Evolutionary conservation across 208 protist species (phyloP).

Genomic region (Leishmania braziliensis): DNA sequence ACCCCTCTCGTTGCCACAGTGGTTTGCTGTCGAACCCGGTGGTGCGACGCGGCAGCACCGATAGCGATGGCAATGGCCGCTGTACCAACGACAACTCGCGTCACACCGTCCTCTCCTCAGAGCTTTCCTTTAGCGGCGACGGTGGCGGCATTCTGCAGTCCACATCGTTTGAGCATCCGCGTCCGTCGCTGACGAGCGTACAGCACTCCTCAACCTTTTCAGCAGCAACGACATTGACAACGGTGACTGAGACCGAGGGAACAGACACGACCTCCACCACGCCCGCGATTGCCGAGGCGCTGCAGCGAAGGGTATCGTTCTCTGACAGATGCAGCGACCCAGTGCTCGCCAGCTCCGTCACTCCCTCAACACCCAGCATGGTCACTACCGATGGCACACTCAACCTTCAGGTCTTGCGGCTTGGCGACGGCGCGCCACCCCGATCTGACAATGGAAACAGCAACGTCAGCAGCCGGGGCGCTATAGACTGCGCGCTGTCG

Average conservation of each 20-base stretch:
- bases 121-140: background rate
- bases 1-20: background rate
- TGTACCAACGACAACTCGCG: background rate
- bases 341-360: background rate
- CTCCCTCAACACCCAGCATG: background rate
- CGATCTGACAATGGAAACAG: background rate
- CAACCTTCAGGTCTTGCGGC: background rate
- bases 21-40: slow-evolving; percentile 24
- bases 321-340: background rate
- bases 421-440: slow-evolving; percentile 2
- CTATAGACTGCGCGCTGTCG: slow-evolving; percentile 2
- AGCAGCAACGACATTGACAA: background rate
- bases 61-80: background rate
- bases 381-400: background rate
- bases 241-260: background rate
- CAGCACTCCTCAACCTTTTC: background rate
- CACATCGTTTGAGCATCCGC: slow-evolving; percentile 1
- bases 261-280: background rate
- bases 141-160: slow-evolving; percentile 7
- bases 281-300: background rate
- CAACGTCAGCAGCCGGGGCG: background rate
- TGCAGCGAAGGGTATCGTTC: background rate
- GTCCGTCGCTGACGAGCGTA: background rate
- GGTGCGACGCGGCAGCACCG: background rate
- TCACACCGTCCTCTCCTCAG: background rate